These are phyloP conservation scores for Aureobasidium melanogenum DNA, from an alignment of 2,329 filamentous ascomycete species.

Conservation along the genomic window DNA sequence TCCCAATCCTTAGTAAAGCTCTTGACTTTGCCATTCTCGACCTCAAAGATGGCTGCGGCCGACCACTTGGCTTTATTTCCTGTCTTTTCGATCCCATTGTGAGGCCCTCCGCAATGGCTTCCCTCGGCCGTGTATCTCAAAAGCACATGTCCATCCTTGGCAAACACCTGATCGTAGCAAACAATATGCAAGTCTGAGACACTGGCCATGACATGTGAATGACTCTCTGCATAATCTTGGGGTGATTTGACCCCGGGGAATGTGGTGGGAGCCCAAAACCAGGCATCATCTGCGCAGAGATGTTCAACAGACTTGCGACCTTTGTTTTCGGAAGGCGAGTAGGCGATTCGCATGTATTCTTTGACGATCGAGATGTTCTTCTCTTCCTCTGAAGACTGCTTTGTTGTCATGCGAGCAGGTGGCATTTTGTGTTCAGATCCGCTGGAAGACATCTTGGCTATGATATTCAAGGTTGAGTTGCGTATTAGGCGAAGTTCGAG, in stretches of 20 bases:
- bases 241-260: slow-evolving; percentile 30
- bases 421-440: slow-evolving; percentile 11
- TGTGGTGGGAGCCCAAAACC: slow-evolving; percentile 30
- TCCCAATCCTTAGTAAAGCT: slow-evolving; percentile 33
- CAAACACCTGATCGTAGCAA: slow-evolving; percentile 28
- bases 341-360: slow-evolving; percentile 31
- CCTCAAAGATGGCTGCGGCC: slow-evolving; percentile 32
- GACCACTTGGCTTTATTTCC: slow-evolving; percentile 28
- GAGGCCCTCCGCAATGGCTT: slow-evolving; percentile 27
- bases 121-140: slow-evolving; percentile 31
- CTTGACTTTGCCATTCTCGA: slow-evolving; percentile 28
- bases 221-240: slow-evolving; percentile 30
- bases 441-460: slow-evolving; percentile 7
- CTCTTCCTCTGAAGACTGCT: slow-evolving; percentile 17
- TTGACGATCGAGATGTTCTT: slow-evolving; percentile 28
- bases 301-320: slow-evolving; percentile 27
- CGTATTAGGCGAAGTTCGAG: not conserved
- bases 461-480: not conserved
- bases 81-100: slow-evolving; percentile 28
- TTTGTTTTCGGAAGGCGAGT: slow-evolving; percentile 29
- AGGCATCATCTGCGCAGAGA: slow-evolving; percentile 25
- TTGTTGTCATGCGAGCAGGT: slow-evolving; percentile 16
- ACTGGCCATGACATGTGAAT: slow-evolving; percentile 28
- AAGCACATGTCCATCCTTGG: slow-evolving; percentile 28
- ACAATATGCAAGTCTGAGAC: slow-evolving; percentile 29